phyloP scores from a whole-genome alignment of 257 asterid species.

The Anisodus acutangulus region DNA sequence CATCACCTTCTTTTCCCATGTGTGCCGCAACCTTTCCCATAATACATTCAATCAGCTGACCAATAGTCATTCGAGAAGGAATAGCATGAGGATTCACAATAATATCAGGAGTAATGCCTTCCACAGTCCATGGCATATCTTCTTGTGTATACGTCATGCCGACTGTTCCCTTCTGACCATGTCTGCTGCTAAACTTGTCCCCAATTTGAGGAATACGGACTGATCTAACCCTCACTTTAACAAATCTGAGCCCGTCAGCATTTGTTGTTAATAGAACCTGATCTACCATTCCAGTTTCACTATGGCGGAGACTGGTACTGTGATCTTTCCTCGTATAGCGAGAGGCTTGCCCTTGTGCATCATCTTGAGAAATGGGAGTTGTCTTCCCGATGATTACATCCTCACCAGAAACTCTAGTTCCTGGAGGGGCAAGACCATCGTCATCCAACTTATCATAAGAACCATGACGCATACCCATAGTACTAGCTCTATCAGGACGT shows the following conservation, averaged over 20 bases:
- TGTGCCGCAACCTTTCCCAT: conserved; percentile 99
- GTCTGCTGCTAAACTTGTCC: conserved; percentile 94
- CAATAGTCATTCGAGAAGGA: conserved; percentile 98
- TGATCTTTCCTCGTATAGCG: conserved; percentile 95
- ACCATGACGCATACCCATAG: conserved; percentile 99
- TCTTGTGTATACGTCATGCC: conserved; percentile 98
- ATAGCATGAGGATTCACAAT: conserved; percentile 96
- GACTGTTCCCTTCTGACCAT: conserved; percentile 96
- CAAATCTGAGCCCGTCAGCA: conserved; percentile 94
- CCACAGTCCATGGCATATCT: conserved; percentile 97
- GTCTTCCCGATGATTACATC: conserved; percentile 98
- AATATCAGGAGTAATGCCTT: conserved; percentile 90
- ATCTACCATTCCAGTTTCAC: conserved; percentile 95
- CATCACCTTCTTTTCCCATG: conserved; percentile 98
- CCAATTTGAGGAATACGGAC: conserved; percentile 96
- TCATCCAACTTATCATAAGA: conserved; percentile 94
- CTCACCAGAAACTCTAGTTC: conserved; percentile 93
- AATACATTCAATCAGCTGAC: conserved; percentile 94
- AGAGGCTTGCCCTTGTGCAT: conserved; percentile 79
- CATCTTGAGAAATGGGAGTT: conserved; percentile 87
- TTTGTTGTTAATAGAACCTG: conserved; percentile 91
- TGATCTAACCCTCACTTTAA: conserved; percentile 92
- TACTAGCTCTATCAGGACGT: conserved; percentile 84
- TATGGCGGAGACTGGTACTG: conserved; percentile 93
- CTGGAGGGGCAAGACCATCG: conserved; percentile 98